Conservation (phyloP, 805 yeast genomes). For the Metschnikowia proteae region DNA sequence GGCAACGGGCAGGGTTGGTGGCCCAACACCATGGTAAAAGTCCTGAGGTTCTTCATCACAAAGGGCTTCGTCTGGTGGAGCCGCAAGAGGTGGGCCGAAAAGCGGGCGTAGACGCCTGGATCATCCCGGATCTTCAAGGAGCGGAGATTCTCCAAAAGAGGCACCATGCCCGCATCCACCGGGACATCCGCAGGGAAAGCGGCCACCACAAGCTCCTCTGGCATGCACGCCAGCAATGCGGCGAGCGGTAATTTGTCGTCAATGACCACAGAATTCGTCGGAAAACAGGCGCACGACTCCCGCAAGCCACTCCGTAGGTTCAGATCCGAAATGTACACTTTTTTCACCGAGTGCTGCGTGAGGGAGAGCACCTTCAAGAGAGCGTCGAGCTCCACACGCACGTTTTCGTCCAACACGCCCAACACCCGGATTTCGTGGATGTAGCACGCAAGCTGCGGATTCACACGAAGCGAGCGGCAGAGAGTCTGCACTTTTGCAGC, state of each 20-base stretch:
- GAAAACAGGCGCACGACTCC: slow-evolving; percentile 13
- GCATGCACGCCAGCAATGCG: background rate
- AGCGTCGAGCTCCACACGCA: background rate
- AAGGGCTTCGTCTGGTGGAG: slow-evolving; percentile 13
- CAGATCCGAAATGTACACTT: slow-evolving; percentile 20
- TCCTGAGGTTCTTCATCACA: slow-evolving; percentile 13
- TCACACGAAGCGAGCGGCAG: slow-evolving; percentile 31
- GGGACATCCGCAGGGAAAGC: slow-evolving; percentile 1
- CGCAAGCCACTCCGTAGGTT: slow-evolving; percentile 7
- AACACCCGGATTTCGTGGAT: slow-evolving; percentile 6
- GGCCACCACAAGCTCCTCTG: slow-evolving; percentile 13
- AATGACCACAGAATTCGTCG: slow-evolving; percentile 18
- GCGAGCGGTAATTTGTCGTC: slow-evolving; percentile 17
- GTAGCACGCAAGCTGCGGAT: slow-evolving; percentile 26
- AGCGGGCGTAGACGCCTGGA: slow-evolving; percentile 3
- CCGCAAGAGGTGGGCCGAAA: slow-evolving; percentile 6
- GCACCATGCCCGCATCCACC: slow-evolving; percentile 2
- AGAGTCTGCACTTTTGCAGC: slow-evolving; percentile 40
- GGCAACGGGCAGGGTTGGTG: slow-evolving; percentile 13
- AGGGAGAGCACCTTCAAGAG: slow-evolving; percentile 6
- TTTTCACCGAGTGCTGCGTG: slow-evolving; percentile 9
- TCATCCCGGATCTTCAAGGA: slow-evolving; percentile 12
- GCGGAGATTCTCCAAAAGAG: slow-evolving; percentile 7
- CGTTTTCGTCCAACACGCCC: slow-evolving; percentile 2
- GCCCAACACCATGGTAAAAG: slow-evolving; percentile 26